A percentile compares a stretch with the other conserved stretches of the same genome.
These are phyloP conservation scores for Vaccinium darrowii DNA, from an alignment of 148 eudicot species.

Conservation along the genomic window DNA sequence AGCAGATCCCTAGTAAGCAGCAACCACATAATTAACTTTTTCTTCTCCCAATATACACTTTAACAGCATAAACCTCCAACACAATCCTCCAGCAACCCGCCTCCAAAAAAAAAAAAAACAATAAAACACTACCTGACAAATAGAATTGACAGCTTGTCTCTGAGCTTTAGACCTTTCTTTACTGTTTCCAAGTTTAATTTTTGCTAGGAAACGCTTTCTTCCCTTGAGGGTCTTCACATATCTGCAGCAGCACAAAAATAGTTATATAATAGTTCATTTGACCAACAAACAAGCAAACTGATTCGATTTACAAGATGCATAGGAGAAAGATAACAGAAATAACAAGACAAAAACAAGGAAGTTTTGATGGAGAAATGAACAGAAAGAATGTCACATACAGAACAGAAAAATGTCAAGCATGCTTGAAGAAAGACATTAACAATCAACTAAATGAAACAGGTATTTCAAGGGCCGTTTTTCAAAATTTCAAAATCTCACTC, in stretches of 20 bases:
- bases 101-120: neutral
- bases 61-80: neutral
- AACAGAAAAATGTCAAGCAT: neutral
- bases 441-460: neutral
- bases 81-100: neutral
- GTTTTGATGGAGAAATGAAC: neutral
- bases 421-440: neutral
- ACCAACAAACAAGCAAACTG: neutral
- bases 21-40: conserved; percentile 1
- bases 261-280: neutral
- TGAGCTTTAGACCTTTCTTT: conserved; percentile 95
- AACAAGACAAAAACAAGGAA: neutral
- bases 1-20: conserved; percentile 77
- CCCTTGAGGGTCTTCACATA: conserved; percentile 85
- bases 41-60: neutral
- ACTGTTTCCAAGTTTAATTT: conserved; percentile 70
- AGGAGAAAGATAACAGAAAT: neutral
- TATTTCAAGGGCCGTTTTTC: neutral
- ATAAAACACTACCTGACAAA: conserved; percentile 73
- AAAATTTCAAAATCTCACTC: neutral
- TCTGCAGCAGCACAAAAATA: conserved; percentile 38
- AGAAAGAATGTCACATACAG: neutral
- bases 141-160: conserved; percentile 99
- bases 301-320: neutral
- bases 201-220: conserved; percentile 86